Base-by-base conservation (phyloP, 805 yeast species). In the Candida coquimbonensis region DNA sequence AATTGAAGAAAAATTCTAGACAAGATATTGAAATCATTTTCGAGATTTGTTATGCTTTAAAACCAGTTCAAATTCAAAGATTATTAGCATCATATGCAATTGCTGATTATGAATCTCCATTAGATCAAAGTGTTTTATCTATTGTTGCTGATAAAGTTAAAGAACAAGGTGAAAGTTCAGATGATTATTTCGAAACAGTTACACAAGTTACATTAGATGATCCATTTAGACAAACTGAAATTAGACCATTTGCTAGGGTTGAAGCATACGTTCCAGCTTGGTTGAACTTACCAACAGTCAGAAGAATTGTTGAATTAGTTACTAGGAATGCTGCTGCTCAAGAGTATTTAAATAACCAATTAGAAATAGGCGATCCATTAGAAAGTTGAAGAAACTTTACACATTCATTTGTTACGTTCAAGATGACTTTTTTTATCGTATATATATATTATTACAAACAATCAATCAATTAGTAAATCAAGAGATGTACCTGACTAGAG, bases 261-360 rank as follows among this genome's bases (percentile, higher is more conserved):
- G 88, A 87, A 69, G 89, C 95, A 16, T 93, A 90, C 61, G 91
- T 93, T 51, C 99, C 99, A 36, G 90, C 95, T 1, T 87, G 95
- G 87, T 72, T 93, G 67, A 86, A 83, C 55, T 78, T 90, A 53
- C 98, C 98, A 38, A 82, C 78, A 36, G 82, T 95, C 34, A 84
- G 95, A 70, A 76, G 93, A 65, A 80, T 93, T 40, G 87, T 90
- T 36, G 96, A 90, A 63, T 72, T 93, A 55, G 91, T 85, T 40
- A 87, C 95, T 12, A 83, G 80, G 66, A 84, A 83, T 60, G 95
- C 91, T 16, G 73, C 84, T 21, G 87, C 74, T 13, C 87, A 80
- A 62, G 86, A 81, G 50, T 60, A 51, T 55, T 54, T 51, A 43
- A 54, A 57, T 64, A 49, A 50, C 29, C 58, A 51, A 45, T 44